Percentiles rank a stretch among this genome's conserved stretches.
These are phyloP conservation scores for Pseudozyma tsukubaensis DNA, from an alignment of 1,284 basidiomycete genomes.

Conservation along the genomic window DNA sequence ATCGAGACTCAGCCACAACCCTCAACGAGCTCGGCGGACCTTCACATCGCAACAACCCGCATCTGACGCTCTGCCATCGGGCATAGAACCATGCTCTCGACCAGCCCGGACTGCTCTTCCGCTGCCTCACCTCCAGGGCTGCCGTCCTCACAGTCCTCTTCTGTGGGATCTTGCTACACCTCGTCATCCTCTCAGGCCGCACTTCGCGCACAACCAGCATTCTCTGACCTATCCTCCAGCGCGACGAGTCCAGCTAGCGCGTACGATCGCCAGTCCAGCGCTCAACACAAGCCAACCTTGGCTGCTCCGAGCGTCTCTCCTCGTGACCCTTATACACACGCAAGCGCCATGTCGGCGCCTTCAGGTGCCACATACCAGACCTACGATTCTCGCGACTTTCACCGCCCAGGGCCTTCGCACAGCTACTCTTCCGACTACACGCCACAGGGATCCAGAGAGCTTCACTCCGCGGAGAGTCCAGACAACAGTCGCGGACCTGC, in stretches of 20 bases:
- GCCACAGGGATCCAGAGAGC: constrained; percentile 4
- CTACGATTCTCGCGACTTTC: constrained; percentile 9
- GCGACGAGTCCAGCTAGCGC: constrained; percentile 42
- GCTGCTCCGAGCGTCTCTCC: constrained; percentile 10
- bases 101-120: constrained; percentile 32
- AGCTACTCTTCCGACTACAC: not conserved
- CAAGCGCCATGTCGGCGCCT: constrained; percentile 21
- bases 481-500: constrained; percentile 36
- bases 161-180: constrained; percentile 45
- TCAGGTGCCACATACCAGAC: constrained; percentile 10
- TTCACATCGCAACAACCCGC: not conserved
- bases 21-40: not conserved
- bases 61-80: not conserved
- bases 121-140: constrained; percentile 47
- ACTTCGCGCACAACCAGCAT: constrained; percentile 14
- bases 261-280: constrained; percentile 18
- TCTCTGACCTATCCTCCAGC: constrained; percentile 40
- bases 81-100: constrained; percentile 46
- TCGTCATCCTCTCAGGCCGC: constrained; percentile 43
- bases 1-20: not conserved
- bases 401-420: constrained; percentile 17
- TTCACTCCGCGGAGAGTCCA: constrained; percentile 26
- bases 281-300: not conserved
- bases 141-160: constrained; percentile 51
- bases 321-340: constrained; percentile 3